phyloP scores from a whole-genome alignment of 140 eudicot genomes.

The Erigeron philadelphicus region DNA sequence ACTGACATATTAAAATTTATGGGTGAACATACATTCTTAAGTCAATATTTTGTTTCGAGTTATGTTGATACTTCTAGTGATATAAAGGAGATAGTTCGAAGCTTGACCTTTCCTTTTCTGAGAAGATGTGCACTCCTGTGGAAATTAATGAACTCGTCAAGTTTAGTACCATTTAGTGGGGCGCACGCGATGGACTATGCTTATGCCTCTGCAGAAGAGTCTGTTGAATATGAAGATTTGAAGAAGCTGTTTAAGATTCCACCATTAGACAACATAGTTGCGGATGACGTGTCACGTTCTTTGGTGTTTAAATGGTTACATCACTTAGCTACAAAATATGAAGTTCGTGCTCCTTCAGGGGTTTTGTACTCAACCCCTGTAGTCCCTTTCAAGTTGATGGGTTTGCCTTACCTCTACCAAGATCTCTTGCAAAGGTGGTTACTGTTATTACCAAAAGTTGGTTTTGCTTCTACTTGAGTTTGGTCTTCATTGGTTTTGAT shows the following conservation, averaged over 20 bases:
- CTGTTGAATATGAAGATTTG: constrained; percentile 48
- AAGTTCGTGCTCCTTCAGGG: constrained; percentile 30
- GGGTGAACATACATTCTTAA: constrained; percentile 34
- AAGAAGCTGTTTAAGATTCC: constrained; percentile 73
- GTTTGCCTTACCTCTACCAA: constrained; percentile 75
- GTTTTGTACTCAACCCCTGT: constrained; percentile 50
- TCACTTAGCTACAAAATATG: constrained; percentile 52
- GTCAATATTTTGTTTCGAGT: constrained; percentile 46
- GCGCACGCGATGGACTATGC: constrained; percentile 33
- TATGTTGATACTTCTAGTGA: constrained; percentile 40
- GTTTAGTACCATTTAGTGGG: constrained; percentile 56
- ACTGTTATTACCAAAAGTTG: neutral
- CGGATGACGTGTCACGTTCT: constrained; percentile 44
- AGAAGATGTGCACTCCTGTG: constrained; percentile 86
- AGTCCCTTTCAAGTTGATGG: constrained; percentile 74
- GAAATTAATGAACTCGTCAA: constrained; percentile 59
- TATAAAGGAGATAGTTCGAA: constrained; percentile 51
- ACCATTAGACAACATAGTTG: constrained; percentile 40
- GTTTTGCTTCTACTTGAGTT: constrained; percentile 11
- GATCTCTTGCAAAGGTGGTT: constrained; percentile 85
- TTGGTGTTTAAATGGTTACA: constrained; percentile 53
- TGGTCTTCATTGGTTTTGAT: neutral
- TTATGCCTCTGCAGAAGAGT: constrained; percentile 44
- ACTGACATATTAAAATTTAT: constrained; percentile 52
- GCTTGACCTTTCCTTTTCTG: constrained; percentile 64